phyloP scores from a whole-genome alignment of 148 eudicot species.

The Bassia scoparia region DNA sequence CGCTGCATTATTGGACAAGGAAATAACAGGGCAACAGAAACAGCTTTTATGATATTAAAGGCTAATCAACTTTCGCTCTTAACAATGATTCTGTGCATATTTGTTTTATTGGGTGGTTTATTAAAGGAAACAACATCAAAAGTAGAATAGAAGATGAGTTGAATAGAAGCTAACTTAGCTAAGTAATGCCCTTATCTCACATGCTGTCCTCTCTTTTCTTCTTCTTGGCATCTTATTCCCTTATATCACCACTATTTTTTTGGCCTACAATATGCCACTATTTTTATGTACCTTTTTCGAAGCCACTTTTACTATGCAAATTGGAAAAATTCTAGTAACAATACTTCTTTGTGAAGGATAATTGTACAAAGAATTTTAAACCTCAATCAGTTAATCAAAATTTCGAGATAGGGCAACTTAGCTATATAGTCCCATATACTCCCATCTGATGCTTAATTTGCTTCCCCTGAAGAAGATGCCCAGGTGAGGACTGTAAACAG shows the following conservation, averaged over 20 bases:
- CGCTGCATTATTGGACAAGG: background rate
- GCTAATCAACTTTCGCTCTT: constrained; percentile 1
- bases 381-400: no score
- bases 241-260: background rate
- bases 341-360: no score
- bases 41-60: constrained; percentile 1
- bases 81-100: constrained; percentile 5
- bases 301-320: background rate
- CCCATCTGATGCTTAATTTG: no score
- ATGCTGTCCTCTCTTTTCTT: constrained; percentile 11
- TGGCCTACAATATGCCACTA: no score
- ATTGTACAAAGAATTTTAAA: no score
- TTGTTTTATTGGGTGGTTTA: background rate
- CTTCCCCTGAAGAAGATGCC: no score
- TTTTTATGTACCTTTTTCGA: background rate
- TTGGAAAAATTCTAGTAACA: no score
- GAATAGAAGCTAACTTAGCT: background rate
- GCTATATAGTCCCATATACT: no score
- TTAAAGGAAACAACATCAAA: background rate
- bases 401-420: no score
- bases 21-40: background rate
- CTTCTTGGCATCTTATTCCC: background rate
- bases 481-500: no score
- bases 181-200: background rate
- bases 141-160: background rate